Conservation (phyloP, 441 rosid genomes). For the Eugenia klotzschiana region DNA sequence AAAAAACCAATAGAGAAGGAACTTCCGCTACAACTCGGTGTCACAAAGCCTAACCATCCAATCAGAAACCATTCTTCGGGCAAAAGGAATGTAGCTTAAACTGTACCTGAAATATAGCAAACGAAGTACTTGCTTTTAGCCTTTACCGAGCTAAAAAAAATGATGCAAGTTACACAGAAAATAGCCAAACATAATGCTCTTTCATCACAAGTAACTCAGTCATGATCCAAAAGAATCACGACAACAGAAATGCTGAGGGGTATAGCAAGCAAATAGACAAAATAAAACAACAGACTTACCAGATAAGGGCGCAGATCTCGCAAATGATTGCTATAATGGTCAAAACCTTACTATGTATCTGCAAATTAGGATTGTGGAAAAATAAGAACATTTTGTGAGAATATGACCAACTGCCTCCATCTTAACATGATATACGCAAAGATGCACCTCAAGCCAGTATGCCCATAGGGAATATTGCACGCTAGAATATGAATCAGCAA, state of each 20-base stretch:
- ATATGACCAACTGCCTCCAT: background rate
- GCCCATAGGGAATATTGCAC: background rate
- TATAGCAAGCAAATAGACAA: background rate
- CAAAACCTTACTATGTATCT: constrained; percentile 72
- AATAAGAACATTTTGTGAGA: background rate
- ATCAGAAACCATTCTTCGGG: constrained; percentile 67
- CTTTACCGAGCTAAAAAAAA: background rate
- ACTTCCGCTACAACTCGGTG: constrained; percentile 46
- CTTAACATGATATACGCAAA: background rate
- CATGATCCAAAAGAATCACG: background rate
- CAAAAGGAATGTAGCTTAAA: constrained; percentile 83
- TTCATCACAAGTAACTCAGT: background rate
- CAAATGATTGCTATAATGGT: constrained; percentile 59
- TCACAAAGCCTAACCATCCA: constrained; percentile 62
- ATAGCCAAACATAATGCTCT: background rate
- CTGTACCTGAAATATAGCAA: constrained; percentile 61
- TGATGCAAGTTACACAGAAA: background rate
- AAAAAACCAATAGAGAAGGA: background rate
- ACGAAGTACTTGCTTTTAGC: background rate
- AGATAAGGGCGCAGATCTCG: constrained; percentile 75
- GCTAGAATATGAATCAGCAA: background rate
- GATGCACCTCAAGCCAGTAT: background rate
- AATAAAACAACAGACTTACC: constrained; percentile 32
- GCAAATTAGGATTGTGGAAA: constrained; percentile 5
- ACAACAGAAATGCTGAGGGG: background rate